These are phyloP conservation scores for Amauroascus niger DNA, from an alignment of 2,329 filamentous ascomycete species.

Conservation along the genomic window DNA sequence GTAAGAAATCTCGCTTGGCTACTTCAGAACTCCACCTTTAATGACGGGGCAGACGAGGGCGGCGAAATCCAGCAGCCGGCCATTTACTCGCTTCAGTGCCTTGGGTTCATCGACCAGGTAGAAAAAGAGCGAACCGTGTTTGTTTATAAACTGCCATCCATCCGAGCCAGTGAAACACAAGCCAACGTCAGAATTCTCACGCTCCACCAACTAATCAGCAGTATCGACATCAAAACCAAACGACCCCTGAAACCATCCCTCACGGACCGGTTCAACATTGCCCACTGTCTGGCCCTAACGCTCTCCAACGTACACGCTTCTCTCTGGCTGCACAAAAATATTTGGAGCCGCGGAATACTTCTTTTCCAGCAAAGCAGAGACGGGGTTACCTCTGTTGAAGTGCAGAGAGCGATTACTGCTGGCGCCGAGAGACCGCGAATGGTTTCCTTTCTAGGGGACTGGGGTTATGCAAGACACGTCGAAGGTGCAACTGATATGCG, in stretches of 20 bases:
- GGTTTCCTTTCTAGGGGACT: slow-evolving; percentile 22
- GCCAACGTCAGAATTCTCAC: slow-evolving; percentile 10
- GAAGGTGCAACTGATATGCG: slow-evolving; percentile 22
- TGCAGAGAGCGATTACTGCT: not conserved
- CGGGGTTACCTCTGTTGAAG: slow-evolving; percentile 2
- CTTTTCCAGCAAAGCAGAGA: slow-evolving; percentile 18
- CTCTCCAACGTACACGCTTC: slow-evolving; percentile 23
- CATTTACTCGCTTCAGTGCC: slow-evolving; percentile 25
- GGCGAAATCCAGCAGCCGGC: slow-evolving; percentile 19
- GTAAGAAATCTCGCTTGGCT: slow-evolving; percentile 25
- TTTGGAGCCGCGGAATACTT: slow-evolving; percentile 25
- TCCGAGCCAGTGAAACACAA: not conserved
- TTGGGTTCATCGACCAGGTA: slow-evolving; percentile 23
- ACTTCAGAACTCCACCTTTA: slow-evolving; percentile 23
- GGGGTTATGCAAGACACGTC: slow-evolving; percentile 23
- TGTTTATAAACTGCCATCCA: slow-evolving; percentile 21
- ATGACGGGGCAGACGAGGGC: slow-evolving; percentile 5
- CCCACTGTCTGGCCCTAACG: slow-evolving; percentile 22
- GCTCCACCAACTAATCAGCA: slow-evolving; percentile 21
- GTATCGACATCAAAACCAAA: slow-evolving; percentile 16
- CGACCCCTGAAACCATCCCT: slow-evolving; percentile 18
- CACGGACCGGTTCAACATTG: slow-evolving; percentile 22
- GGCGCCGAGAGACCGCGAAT: slow-evolving; percentile 9
- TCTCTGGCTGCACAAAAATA: slow-evolving; percentile 25
- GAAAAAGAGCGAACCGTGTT: slow-evolving; percentile 22